A percentile compares a stretch with the other conserved stretches of the same genome.
Conservation (phyloP, 192 early-diverging fungal genomes). For the Nowakowskiella sp. region DNA sequence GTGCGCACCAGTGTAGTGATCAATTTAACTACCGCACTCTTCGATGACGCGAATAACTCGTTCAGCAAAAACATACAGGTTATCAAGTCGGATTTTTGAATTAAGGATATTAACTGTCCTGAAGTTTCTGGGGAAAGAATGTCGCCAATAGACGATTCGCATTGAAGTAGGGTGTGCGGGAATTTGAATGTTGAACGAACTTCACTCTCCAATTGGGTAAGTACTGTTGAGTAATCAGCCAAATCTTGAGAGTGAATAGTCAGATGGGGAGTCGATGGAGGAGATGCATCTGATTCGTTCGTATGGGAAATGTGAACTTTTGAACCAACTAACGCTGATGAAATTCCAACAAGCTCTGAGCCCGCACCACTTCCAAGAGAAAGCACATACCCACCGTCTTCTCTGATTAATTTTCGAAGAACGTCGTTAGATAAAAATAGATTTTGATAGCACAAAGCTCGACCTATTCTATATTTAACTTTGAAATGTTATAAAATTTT, state of each 20-base stretch:
- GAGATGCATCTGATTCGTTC: neutral
- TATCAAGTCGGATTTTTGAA: constrained; percentile 58
- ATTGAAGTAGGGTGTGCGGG: constrained; percentile 1
- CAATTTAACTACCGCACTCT: constrained; percentile 65
- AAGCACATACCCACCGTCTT: constrained; percentile 32
- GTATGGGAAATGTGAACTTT: neutral
- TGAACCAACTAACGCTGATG: constrained; percentile 43
- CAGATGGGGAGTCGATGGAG: neutral
- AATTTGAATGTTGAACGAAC: constrained; percentile 6
- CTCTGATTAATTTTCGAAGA: constrained; percentile 41
- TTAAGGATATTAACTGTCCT: constrained; percentile 29
- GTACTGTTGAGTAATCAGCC: constrained; percentile 20
- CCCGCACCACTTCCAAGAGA: constrained; percentile 78
- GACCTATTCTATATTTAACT: constrained; percentile 5
- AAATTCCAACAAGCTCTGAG: constrained; percentile 73
- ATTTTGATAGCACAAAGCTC: constrained; percentile 78
- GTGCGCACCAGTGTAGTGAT: constrained; percentile 58
- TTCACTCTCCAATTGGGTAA: constrained; percentile 10
- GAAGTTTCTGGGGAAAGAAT: constrained; percentile 36
- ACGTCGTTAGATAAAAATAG: constrained; percentile 47
- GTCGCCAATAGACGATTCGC: constrained; percentile 50
- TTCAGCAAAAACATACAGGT: constrained; percentile 91
- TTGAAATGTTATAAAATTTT: neutral
- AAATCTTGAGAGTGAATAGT: constrained; percentile 29
- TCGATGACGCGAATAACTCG: constrained; percentile 73